Base-by-base conservation (phyloP, 768 basidiomycete species). In the Leucocoprinus sp. region DNA sequence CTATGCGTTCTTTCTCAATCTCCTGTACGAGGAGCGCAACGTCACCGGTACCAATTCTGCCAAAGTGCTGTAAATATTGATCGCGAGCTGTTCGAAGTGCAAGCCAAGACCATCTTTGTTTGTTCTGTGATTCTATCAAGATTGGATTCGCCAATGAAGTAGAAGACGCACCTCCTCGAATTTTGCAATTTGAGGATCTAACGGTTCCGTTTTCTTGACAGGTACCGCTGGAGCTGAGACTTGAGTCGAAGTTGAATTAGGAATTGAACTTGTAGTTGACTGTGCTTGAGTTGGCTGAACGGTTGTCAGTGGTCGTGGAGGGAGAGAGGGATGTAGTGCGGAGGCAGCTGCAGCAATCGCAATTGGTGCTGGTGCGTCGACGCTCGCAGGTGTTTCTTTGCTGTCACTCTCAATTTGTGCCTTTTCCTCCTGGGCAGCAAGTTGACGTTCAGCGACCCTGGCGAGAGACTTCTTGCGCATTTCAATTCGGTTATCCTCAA, bases 31-130 rank as follows among this genome's bases (percentile, higher is more conserved):
- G 70, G 14, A 68, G 53, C 39, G 72, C 71, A 50, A 93, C 66
- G 50, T 91, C 86, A 6, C 85, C 87, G 5, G 78, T 79, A 14
- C 84, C 86, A 50, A 90, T 89, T 65, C 78, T 83, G n/a, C 80
- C 75, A 52, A 92, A 91, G 53, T 87, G 79, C 50, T 81, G 76
- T 31, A 90, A 59, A 60, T 90, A 67, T 48, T 74, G 72, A 52
- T 86, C 80, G 28, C 88, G 82, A 43, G 84, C 78, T 33, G 77
- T 74, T 15, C 89, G 83, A 48, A 92, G 71, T 6, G 82, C 84
- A 14, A 90, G 71, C 89, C 90, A 93, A 4, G 85, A 68, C 71
- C 80, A 78, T 2, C 84, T 76, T 50, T 81, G 75, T 54, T 88
- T 86, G 61, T 78, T 81, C 89, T 90, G 56, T 15, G 48, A 14